These are phyloP conservation scores for Magnusiomyces paraingens DNA, from an alignment of 1,139 yeast genomes.

Conservation along the genomic window DNA sequence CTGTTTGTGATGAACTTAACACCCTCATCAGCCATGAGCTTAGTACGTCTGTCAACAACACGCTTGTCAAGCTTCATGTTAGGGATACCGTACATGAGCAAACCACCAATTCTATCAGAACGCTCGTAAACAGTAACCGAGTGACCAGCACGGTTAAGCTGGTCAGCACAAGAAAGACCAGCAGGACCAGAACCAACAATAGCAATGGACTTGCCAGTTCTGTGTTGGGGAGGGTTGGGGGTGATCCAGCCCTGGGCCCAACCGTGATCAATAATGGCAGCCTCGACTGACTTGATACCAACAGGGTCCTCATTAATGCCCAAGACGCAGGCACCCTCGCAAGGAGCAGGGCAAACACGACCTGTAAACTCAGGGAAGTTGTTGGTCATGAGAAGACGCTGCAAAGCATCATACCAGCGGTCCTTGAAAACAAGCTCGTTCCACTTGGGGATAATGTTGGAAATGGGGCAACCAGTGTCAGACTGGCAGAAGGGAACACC, in stretches of 20 bases:
- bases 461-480: slow-evolving; percentile 96
- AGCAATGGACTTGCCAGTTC: slow-evolving; percentile 84
- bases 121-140: slow-evolving; percentile 86
- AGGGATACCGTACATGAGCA: slow-evolving; percentile 98
- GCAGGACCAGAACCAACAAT: slow-evolving; percentile 96
- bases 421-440: slow-evolving; percentile 93
- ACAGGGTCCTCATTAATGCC: slow-evolving; percentile 94
- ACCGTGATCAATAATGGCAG: slow-evolving; percentile 93
- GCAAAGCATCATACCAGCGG: slow-evolving; percentile 92
- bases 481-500: slow-evolving; percentile 99
- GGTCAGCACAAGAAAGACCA: slow-evolving; percentile 95
- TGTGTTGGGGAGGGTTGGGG: slow-evolving; percentile 68
- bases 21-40: slow-evolving; percentile 87
- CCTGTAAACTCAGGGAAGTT: slow-evolving; percentile 99
- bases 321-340: slow-evolving; percentile 96
- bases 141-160: slow-evolving; percentile 94
- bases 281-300: slow-evolving; percentile 92
- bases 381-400: slow-evolving; percentile 89
- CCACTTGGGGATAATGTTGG: slow-evolving; percentile 97
- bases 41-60: slow-evolving; percentile 88
- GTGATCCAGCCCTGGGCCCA: slow-evolving; percentile 95
- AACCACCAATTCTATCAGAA: slow-evolving; percentile 92
- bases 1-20: slow-evolving; percentile 68
- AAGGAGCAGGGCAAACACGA: slow-evolving; percentile 98
- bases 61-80: slow-evolving; percentile 96